Evolutionary conservation across 495 filamentous ascomycete species (phyloP).

Genomic region (Endocarpon pusillum): DNA sequence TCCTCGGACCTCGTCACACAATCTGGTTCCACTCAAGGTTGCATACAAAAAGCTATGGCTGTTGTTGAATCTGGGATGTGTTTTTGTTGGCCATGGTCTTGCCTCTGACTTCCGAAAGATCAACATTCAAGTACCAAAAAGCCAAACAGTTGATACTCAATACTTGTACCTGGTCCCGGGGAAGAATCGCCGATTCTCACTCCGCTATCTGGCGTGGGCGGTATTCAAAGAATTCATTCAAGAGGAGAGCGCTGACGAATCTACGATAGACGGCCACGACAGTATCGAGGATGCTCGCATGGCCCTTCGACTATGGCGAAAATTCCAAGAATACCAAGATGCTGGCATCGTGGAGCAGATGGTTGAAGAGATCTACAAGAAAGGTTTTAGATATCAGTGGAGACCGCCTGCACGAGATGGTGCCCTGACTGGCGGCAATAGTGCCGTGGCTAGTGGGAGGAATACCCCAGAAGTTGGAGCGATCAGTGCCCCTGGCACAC

Average conservation of each 20-base stretch:
- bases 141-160: constrained; percentile 84
- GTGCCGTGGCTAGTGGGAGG: neutral
- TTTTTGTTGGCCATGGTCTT: constrained; percentile 86
- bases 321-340: constrained; percentile 75
- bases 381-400: constrained; percentile 53
- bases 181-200: constrained; percentile 56
- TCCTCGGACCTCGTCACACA: constrained; percentile 50
- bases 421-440: constrained; percentile 4
- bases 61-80: constrained; percentile 80
- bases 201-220: constrained; percentile 76
- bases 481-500: no score
- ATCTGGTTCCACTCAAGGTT: constrained; percentile 69
- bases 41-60: constrained; percentile 98
- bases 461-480: neutral
- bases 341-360: constrained; percentile 66
- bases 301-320: constrained; percentile 74
- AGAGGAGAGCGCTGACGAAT: constrained; percentile 38
- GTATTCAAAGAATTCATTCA: constrained; percentile 87
- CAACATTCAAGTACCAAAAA: constrained; percentile 87
- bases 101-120: constrained; percentile 91
- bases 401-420: constrained; percentile 43
- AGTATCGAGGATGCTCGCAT: constrained; percentile 85
- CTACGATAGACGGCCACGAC: constrained; percentile 44
- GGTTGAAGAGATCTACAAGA: constrained; percentile 64
- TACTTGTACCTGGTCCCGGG: constrained; percentile 59